These are phyloP conservation scores for Spongiforma sp. DNA, from an alignment of 1,284 basidiomycete species.

Conservation along the genomic window DNA sequence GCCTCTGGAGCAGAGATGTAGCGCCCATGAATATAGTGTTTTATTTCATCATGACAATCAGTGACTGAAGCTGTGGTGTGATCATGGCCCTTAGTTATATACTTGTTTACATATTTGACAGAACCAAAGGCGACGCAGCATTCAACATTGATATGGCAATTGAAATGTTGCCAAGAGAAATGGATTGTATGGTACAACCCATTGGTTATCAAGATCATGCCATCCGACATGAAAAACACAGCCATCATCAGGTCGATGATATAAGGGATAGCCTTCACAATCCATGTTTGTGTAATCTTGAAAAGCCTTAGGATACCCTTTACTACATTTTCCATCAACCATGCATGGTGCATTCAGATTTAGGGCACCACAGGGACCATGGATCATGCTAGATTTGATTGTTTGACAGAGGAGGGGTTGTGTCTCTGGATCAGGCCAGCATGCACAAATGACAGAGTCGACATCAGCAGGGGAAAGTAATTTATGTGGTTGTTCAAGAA, in stretches of 20 bases:
- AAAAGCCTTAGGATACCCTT: neutral
- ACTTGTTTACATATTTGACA: conserved; percentile 47
- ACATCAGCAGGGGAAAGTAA: conserved; percentile 41
- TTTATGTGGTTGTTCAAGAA: conserved; percentile 38
- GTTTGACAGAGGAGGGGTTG: neutral
- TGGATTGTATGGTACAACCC: neutral
- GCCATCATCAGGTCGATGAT: conserved; percentile 14
- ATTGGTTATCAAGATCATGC: neutral
- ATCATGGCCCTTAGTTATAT: conserved; percentile 47
- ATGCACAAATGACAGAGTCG: conserved; percentile 47
- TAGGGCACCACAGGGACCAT: neutral
- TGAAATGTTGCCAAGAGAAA: conserved; percentile 19
- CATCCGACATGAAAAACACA: neutral
- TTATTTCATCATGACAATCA: conserved; percentile 6
- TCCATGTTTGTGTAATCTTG: neutral
- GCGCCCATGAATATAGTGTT: conserved; percentile 5
- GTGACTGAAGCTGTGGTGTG: conserved; percentile 22
- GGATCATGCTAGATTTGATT: neutral
- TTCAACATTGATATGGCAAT: conserved; percentile 55
- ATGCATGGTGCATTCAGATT: neutral
- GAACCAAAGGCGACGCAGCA: conserved; percentile 28
- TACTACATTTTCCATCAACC: neutral
- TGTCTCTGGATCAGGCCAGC: conserved; percentile 41
- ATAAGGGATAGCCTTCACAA: neutral
- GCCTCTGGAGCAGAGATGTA: conserved; percentile 10